Conservation (phyloP, 176 grass and related monocot genomes). For the Ananas comosus region DNA sequence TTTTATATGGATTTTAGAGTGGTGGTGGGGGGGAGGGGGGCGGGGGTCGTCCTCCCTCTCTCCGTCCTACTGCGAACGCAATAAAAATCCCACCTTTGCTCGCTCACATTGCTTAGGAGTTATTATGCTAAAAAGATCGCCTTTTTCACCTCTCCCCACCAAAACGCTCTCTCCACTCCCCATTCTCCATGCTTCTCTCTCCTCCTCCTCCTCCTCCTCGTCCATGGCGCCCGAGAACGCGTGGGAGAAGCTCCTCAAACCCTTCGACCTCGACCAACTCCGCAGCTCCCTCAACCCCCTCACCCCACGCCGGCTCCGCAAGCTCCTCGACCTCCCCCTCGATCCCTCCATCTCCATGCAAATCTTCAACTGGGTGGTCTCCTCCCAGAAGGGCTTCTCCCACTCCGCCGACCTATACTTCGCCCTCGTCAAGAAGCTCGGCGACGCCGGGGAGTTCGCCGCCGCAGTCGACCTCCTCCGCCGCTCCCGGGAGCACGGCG, state of each 20-base stretch:
- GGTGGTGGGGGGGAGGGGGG: too few relatives aligned
- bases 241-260: constrained; percentile 63
- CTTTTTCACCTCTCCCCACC: too few relatives aligned
- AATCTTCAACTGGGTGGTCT: constrained; percentile 68
- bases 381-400: constrained; percentile 38
- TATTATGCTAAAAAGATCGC: too few relatives aligned
- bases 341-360: constrained; percentile 52
- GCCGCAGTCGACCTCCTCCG: constrained; percentile 36
- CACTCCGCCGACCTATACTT: constrained; percentile 49
- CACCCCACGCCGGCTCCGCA: constrained; percentile 34
- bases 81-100: too few relatives aligned
- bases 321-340: constrained; percentile 45
- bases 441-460: constrained; percentile 30
- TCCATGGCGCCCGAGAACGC: constrained; percentile 17
- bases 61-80: too few relatives aligned
- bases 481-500: constrained; percentile 20
- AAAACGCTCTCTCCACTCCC: constrained; percentile 5
- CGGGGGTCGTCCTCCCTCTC: too few relatives aligned
- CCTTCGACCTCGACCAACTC: constrained; percentile 69
- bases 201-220: neutral
- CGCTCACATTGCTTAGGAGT: too few relatives aligned
- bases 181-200: neutral
- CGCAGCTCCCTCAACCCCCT: constrained; percentile 47
- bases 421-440: constrained; percentile 34
- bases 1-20: too few relatives aligned